Evolutionary conservation across 148 eudicot genomes (phyloP).

Genomic region (Vaccinium darrowii): DNA sequence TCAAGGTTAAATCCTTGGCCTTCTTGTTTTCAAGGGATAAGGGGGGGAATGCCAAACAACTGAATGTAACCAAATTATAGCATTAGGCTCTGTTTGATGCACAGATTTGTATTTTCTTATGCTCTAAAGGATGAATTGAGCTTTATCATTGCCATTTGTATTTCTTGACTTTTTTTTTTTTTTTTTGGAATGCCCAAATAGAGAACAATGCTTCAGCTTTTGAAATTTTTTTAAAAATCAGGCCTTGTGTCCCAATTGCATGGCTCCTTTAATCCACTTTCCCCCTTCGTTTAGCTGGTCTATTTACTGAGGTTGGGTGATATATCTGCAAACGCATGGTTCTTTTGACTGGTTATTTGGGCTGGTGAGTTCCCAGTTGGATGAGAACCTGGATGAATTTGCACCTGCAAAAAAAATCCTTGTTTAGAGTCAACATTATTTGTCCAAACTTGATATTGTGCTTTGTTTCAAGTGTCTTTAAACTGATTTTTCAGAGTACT

Average conservation of each 20-base stretch:
- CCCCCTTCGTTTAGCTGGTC: constrained; percentile 3
- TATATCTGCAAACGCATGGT: background rate
- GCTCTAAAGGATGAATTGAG: background rate
- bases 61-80: background rate
- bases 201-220: background rate
- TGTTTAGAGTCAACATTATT: background rate
- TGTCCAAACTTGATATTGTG: background rate
- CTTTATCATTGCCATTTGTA: background rate
- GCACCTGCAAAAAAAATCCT: background rate
- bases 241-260: background rate
- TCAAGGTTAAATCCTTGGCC: constrained; percentile 40
- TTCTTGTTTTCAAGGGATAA: background rate
- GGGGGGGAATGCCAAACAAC: background rate
- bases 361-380: background rate
- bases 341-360: background rate
- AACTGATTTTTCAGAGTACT: background rate
- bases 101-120: background rate
- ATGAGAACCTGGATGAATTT: background rate
- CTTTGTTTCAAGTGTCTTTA: background rate
- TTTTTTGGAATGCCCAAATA: background rate
- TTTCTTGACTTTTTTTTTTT: background rate
- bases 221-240: background rate
- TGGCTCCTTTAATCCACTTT: background rate
- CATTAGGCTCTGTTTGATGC: background rate
- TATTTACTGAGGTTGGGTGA: background rate